Evolutionary conservation across 1,284 basidiomycete species (phyloP).

Genomic region (Sanghuangporus baumii): DNA sequence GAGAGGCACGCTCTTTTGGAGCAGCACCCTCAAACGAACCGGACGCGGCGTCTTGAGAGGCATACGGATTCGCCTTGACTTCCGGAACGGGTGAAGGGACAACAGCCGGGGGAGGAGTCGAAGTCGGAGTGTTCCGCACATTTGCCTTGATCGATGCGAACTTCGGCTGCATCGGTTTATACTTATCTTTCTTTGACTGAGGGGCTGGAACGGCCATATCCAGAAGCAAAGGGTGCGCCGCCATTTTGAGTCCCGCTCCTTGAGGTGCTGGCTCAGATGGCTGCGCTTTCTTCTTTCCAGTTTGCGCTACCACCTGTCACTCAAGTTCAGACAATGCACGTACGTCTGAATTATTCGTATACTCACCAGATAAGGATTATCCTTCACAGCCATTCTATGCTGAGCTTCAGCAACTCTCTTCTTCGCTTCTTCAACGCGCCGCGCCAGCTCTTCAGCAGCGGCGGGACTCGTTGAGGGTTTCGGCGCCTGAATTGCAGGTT

Average conservation of each 20-base stretch:
- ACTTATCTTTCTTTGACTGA: constrained; percentile 81
- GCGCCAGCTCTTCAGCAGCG: constrained; percentile 58
- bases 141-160: constrained; percentile 93
- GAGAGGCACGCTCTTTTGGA: constrained; percentile 63
- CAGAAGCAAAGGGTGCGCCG: constrained; percentile 82
- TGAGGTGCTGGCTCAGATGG: constrained; percentile 59
- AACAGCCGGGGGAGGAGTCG: constrained; percentile 51
- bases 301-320: constrained; percentile 43
- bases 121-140: constrained; percentile 61
- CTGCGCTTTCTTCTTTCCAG: constrained; percentile 45
- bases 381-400: constrained; percentile 63
- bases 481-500: constrained; percentile 26
- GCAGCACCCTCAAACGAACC: constrained; percentile 62
- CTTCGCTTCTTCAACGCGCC: constrained; percentile 74
- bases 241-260: constrained; percentile 82
- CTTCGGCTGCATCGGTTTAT: constrained; percentile 96
- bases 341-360: neutral
- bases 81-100: constrained; percentile 31
- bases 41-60: constrained; percentile 41
- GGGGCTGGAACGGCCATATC: constrained; percentile 52
- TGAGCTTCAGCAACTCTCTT: constrained; percentile 75
- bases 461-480: constrained; percentile 32
- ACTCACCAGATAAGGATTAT: constrained; percentile 79
- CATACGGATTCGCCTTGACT: constrained; percentile 67
- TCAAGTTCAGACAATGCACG: neutral